Conservation (phyloP, 2,329 filamentous ascomycete species). For the Clonostachys solani region DNA sequence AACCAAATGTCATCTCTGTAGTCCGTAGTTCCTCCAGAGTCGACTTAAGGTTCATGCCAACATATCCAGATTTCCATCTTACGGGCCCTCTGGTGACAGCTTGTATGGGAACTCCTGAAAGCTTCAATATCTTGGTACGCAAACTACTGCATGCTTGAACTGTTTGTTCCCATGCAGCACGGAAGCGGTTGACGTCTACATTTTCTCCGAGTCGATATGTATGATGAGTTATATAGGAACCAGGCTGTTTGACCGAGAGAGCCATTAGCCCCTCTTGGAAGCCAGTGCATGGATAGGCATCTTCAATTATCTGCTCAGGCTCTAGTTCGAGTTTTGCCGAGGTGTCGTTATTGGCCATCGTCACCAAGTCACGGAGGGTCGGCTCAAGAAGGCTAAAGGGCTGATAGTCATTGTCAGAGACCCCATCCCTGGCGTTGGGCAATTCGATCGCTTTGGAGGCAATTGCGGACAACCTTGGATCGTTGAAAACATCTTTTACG, state of each 20-base stretch:
- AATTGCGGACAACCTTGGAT: not conserved
- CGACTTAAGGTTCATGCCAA: not conserved
- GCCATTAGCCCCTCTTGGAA: constrained; percentile 45
- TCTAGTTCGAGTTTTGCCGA: not conserved
- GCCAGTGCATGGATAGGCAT: constrained; percentile 43
- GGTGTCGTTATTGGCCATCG: not conserved
- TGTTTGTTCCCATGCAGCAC: constrained; percentile 8
- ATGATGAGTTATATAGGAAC: constrained; percentile 10
- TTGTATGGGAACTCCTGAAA: constrained; percentile 5
- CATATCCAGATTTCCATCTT: not conserved
- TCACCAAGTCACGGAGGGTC: not conserved
- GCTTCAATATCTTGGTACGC: constrained; percentile 9
- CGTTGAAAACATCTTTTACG: constrained; percentile 29
- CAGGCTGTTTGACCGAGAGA: constrained; percentile 28
- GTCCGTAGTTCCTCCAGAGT: not conserved
- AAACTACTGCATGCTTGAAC: constrained; percentile 6
- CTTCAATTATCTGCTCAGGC: constrained; percentile 22
- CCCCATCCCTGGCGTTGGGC: not conserved
- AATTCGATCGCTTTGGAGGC: not conserved
- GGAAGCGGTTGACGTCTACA: constrained; percentile 6
- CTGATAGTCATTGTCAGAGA: not conserved
- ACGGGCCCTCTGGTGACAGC: constrained; percentile 1
- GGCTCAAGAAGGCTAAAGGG: not conserved
- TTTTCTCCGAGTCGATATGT: constrained; percentile 3
- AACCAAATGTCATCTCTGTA: not conserved